Evolutionary conservation across 495 filamentous ascomycete genomes (phyloP).

Genomic region (Stereocaulon alpinum): DNA sequence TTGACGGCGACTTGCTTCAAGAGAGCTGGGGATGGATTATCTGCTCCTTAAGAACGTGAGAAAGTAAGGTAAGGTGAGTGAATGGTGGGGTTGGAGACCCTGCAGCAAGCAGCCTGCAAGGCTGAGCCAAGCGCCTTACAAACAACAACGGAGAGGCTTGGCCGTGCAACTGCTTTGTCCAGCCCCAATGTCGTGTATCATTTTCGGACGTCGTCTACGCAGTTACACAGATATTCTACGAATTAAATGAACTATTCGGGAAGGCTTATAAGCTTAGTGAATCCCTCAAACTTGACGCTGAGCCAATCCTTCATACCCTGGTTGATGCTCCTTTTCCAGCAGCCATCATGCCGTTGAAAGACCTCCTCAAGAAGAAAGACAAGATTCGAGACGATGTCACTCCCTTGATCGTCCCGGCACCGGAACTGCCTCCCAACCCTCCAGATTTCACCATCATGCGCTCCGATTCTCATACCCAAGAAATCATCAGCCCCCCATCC

Average conservation of each 20-base stretch:
- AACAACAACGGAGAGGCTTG: constrained; percentile 10
- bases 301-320: background rate
- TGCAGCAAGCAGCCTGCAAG: background rate
- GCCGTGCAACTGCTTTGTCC: constrained; percentile 2
- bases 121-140: constrained; percentile 3
- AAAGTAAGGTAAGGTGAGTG: background rate
- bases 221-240: constrained; percentile 12
- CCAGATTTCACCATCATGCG: constrained; percentile 79
- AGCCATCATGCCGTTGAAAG: constrained; percentile 56
- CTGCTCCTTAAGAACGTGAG: background rate
- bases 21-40: no score
- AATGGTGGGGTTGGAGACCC: background rate
- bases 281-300: background rate
- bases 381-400: constrained; percentile 35
- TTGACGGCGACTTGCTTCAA: no score
- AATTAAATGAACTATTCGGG: constrained; percentile 4
- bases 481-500: constrained; percentile 59
- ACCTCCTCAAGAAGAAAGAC: constrained; percentile 66
- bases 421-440: constrained; percentile 25
- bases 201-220: constrained; percentile 1
- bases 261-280: background rate
- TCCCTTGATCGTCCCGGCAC: constrained; percentile 20
- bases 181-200: constrained; percentile 4
- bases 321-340: background rate
- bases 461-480: constrained; percentile 68